Evolutionary conservation across 805 yeast genomes (phyloP), one percentile per base, ranked within the genome.

Genomic region (Zygotorulaspora florentina): DNA sequence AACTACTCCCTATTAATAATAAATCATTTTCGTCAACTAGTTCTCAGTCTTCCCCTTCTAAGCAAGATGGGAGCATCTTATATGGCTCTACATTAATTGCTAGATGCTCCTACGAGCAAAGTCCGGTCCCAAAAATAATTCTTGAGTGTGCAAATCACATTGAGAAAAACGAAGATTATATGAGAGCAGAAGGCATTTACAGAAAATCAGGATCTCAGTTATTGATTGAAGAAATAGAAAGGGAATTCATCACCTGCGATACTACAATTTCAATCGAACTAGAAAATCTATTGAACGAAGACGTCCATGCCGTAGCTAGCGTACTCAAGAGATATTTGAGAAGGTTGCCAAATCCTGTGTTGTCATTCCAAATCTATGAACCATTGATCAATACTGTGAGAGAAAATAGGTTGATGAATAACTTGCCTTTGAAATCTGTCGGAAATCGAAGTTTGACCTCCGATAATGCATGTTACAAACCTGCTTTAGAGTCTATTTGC

Each of bases 321-420:
- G 86, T 93, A 9, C 71, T 93, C 57, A 93, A 93, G 65, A 77
- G 96, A 60, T 93, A 90, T 62, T 70, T 93, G 55, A 78, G 96
- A 47, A 80, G 83, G 57, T 72, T 93, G 36, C 90, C 96, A 0
- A 85, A 85, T 50, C 96, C 98, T 0, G 75, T 93, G 37, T 81
- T 93, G 31, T 81, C 95, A 0, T 85, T 69, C 62, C 75, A 74
- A 15, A 61, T 75, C 17, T 93, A 93, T 60, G 85, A 82, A 20
- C 76, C 74, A 5, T 83, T 78, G 61, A 80, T 91, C 34, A 70
- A 69, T 12, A 73, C 85, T 5, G 73, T 79, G 8, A 69, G 70
- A 37, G 46, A 68, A 12, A 53, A 50, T 13, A 56, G 56, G 8
- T 31, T 63, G 39, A 37, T 61, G 20, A 40, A 18, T 2, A 46